Evolutionary conservation across 345 rosid genomes (phyloP), one percentile per base, ranked within the genome.

Genomic region (Lumnitzera littorea): DNA sequence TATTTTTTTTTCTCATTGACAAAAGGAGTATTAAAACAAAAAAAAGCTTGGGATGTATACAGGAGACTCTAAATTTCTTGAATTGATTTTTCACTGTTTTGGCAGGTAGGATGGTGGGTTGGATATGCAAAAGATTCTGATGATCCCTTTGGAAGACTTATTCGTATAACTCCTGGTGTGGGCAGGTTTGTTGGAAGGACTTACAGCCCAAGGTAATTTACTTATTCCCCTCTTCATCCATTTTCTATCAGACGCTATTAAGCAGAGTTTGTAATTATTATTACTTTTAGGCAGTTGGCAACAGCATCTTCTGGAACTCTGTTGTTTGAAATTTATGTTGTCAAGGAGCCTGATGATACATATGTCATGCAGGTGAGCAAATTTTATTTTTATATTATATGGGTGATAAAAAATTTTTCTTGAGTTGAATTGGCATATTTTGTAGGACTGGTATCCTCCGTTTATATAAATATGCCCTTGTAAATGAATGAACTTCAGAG

Each of bases 41-140:
- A 2, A 5, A 27, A 27, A 27, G 31, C 43, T 36, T 36, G 11
- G 43, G 43, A 5, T 36, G 43, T 36, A 36, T 3, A 29, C 3
- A 29, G 36, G 2, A 29, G 36, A 3, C 7, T 36, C 5, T 36
- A 36, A 36, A 36, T 7, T 36, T 36, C 43, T 24, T 11, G 14
- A 31, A 15, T 56, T 36, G 60, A 57, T 66, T 24, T 20, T 66
- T 55, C 61, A 64, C 55, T 64, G 61, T 73, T 55, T 60, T 64
- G 29, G 58, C 84, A 92, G 98, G 83, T 92, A 53, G 98, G 98
- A 50, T 92, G 98, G 98, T 92, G 98, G 98, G 96, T 89, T 67
- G 88, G 96, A 65, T 85, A 79, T 69, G 79, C 98, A 43, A 77
- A 80, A 60, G 96, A 79, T 52, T 81, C 91, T 47, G 85, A 81